phyloP scores from a whole-genome alignment of 2,329 filamentous ascomycete genomes.

The Cytospora piceicola region DNA sequence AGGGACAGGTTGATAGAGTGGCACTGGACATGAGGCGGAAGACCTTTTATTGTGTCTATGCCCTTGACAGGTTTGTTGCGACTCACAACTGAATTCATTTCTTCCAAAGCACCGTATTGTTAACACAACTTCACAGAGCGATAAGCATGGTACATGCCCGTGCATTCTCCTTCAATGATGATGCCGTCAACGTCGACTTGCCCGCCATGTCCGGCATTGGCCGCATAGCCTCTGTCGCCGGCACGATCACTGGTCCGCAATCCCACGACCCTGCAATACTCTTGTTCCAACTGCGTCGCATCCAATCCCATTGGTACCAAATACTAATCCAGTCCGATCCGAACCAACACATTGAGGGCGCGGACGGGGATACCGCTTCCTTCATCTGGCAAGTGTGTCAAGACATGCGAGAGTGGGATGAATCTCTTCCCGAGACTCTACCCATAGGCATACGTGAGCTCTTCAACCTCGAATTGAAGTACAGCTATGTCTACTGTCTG shows the following conservation, averaged over 20 bases:
- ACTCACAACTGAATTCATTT: too few relatives aligned
- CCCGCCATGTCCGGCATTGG: conserved; percentile 58
- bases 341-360: conserved; percentile 56
- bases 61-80: conserved; percentile 73
- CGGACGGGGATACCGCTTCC: conserved; percentile 59
- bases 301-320: conserved; percentile 90
- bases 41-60: conserved; percentile 90
- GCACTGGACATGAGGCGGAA: conserved; percentile 77
- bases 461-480: conserved; percentile 86
- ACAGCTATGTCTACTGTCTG: conserved; percentile 88
- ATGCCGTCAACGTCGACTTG: conserved; percentile 79
- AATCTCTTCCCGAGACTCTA: conserved; percentile 70
- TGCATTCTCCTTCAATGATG: conserved; percentile 92
- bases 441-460: conserved; percentile 70
- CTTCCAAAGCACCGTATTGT: conserved; percentile 32
- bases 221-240: conserved; percentile 47
- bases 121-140: conserved; percentile 54
- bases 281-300: conserved; percentile 79
- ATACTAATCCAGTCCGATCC: conserved; percentile 80
- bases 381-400: conserved; percentile 78
- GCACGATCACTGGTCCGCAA: conserved; percentile 50
- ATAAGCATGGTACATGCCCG: conserved; percentile 87
- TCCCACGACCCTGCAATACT: conserved; percentile 72
- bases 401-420: conserved; percentile 80
- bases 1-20: conserved; percentile 67